Base-by-base conservation (phyloP, 768 basidiomycete species). In the Tulasnella sp. region DNA sequence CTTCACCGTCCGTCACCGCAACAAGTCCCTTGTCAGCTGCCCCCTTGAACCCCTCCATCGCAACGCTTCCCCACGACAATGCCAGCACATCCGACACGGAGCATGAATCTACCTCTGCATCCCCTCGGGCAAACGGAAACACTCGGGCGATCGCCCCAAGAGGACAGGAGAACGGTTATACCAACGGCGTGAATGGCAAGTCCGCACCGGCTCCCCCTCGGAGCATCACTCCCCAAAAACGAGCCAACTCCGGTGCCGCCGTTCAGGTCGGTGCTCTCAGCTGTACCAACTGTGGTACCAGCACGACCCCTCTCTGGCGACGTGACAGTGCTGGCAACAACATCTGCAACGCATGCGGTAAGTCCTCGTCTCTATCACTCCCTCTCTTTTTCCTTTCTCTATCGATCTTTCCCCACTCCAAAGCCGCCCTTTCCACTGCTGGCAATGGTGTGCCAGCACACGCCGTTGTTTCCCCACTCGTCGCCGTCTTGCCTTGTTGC, bases 321-420 rank as follows among this genome's bases (percentile, higher is more conserved):
- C 87, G 95, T 82, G 94, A 96, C 84, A 93, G 94, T 84, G 91
- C 94, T 58, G 95, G 95, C 78, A 96, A 96, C 85, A 95, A 95
- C 84, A 95, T 96, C 80, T 97, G 95, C 85, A 97, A 97, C 87
- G 95, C 95, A 76, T 97, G 95, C 86, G 95, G 95, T 96, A 86
- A 84, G 95, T 91, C 40, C 79, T 74, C 76, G 68, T 46, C 73
- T 79, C 48, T 79, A 79, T 76, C 62, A 79, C 75, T 68, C 77
- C 31, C 31, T 42, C 62, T 79, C 75, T 44, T 46, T 71, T 48
- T 40, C 39, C 5, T 4, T 40, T 10, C 39, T 40, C 52, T 38
- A 14, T 62, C 58, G 58, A 62, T 62, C 48, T 76, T 42, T 52
- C 42, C 73, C 38, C 38, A 74, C 73, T 74, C 73, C 73, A 74